phyloP scores from a whole-genome alignment of 768 basidiomycete genomes.

The Naganishia vaughanmartiniae region DNA sequence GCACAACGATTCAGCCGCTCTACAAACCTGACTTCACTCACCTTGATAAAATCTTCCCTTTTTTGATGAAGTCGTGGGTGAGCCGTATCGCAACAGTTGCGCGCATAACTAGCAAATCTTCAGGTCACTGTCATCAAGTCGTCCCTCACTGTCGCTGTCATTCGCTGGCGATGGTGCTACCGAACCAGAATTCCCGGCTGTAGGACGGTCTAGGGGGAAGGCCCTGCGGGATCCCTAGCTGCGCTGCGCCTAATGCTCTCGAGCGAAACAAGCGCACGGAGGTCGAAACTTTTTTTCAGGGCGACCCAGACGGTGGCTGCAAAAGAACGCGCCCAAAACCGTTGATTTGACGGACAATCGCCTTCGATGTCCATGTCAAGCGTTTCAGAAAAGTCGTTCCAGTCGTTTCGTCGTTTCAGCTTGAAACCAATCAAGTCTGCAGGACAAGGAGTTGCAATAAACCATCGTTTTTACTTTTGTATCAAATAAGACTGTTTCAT shows the following conservation, averaged over 20 bases:
- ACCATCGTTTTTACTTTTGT: too few relatives aligned
- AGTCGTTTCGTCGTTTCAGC: not conserved
- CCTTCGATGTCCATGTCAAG: not conserved
- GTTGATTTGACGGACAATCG: not conserved
- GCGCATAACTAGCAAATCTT: not conserved
- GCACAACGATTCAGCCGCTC: not conserved
- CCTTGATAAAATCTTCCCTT: conserved; percentile 28
- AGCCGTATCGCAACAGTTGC: conserved; percentile 2
- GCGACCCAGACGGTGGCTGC: not conserved
- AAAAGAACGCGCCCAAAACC: not conserved
- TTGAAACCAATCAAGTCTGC: not conserved
- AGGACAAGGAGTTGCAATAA: too few relatives aligned
- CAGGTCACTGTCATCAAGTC: conserved; percentile 11
- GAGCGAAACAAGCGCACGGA: not conserved
- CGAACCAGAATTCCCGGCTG: conserved; percentile 19
- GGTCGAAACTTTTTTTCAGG: conserved; percentile 3
- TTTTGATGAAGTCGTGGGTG: conserved; percentile 22
- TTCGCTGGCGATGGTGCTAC: conserved; percentile 19
- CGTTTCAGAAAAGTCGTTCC: not conserved
- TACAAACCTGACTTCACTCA: not conserved
- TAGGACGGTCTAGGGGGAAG: not conserved
- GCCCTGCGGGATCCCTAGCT: not conserved
- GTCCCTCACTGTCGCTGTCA: not conserved
- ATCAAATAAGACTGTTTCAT: too few relatives aligned
- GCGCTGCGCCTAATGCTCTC: not conserved